Percentiles rank a stretch among this genome's conserved stretches.
Evolutionary conservation across 1,139 yeast species (phyloP).

Genomic region (Diutina siamensis): DNA sequence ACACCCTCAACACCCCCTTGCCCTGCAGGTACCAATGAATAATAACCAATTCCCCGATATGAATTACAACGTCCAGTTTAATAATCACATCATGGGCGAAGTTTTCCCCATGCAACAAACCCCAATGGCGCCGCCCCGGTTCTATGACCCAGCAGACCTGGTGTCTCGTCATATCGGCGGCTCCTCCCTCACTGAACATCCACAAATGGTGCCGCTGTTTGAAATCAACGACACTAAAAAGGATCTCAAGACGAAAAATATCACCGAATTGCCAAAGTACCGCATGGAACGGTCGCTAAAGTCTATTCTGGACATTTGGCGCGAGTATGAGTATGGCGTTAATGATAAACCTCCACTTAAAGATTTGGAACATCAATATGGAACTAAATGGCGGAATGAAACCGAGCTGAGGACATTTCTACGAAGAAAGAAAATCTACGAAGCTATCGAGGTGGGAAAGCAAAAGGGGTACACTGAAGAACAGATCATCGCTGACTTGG

Average conservation of each 20-base stretch:
- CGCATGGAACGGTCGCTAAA: conserved; percentile 26
- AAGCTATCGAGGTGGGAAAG: conserved; percentile 27
- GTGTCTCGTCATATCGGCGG: not conserved
- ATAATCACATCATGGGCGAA: not conserved
- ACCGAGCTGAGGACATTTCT: conserved; percentile 27
- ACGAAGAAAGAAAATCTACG: conserved; percentile 27
- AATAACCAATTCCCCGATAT: too few relatives aligned
- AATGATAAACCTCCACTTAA: conserved; percentile 4
- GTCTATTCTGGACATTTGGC: conserved; percentile 29
- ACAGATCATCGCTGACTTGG: conserved; percentile 24
- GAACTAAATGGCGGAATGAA: conserved; percentile 5
- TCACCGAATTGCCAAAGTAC: conserved; percentile 16
- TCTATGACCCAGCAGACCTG: not conserved
- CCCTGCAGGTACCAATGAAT: too few relatives aligned
- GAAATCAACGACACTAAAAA: not conserved
- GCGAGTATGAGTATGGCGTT: conserved; percentile 20
- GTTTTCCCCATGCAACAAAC: not conserved
- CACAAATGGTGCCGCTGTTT: not conserved
- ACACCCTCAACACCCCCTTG: too few relatives aligned
- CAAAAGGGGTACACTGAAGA: conserved; percentile 22
- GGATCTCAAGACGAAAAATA: not conserved
- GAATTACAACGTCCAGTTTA: too few relatives aligned
- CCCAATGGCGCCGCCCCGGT: not conserved
- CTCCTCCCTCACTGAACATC: not conserved
- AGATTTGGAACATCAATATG: not conserved